Evolutionary conservation across 495 filamentous ascomycete genomes (phyloP).

Genomic region (Thermochaetoides thermophila): DNA sequence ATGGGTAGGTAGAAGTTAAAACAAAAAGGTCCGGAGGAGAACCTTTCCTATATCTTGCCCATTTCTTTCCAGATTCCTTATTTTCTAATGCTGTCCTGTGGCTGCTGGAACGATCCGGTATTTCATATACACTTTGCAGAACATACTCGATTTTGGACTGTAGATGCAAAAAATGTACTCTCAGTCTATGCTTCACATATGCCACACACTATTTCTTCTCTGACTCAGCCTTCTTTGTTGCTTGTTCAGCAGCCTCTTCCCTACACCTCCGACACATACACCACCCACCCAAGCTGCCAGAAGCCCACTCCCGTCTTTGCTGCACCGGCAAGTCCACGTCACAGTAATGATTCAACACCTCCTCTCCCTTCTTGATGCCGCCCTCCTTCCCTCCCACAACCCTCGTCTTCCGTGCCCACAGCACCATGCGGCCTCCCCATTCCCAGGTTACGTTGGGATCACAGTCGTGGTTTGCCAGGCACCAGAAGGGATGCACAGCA

Average conservation of each 20-base stretch:
- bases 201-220: neutral
- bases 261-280: constrained; percentile 74
- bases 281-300: constrained; percentile 66
- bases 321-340: constrained; percentile 66
- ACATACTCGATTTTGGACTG: too few species aligned
- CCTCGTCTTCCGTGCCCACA: constrained; percentile 34
- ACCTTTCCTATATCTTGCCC: too few species aligned
- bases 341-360: constrained; percentile 88
- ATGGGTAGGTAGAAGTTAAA: too few species aligned
- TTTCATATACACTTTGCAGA: too few species aligned
- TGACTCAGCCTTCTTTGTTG: neutral
- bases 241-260: constrained; percentile 24
- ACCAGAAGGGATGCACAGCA: constrained; percentile 45
- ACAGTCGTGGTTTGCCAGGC: constrained; percentile 79
- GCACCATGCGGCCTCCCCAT: constrained; percentile 73
- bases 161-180: too few species aligned
- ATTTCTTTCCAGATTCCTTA: too few species aligned
- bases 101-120: too few species aligned
- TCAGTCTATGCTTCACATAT: neutral
- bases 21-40: too few species aligned
- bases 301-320: constrained; percentile 76
- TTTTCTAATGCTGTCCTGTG: too few species aligned
- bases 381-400: constrained; percentile 23
- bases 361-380: constrained; percentile 61
- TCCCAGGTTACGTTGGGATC: constrained; percentile 91